phyloP scores from a whole-genome alignment of 1,284 basidiomycete species.

The Puccinia coronata region DNA sequence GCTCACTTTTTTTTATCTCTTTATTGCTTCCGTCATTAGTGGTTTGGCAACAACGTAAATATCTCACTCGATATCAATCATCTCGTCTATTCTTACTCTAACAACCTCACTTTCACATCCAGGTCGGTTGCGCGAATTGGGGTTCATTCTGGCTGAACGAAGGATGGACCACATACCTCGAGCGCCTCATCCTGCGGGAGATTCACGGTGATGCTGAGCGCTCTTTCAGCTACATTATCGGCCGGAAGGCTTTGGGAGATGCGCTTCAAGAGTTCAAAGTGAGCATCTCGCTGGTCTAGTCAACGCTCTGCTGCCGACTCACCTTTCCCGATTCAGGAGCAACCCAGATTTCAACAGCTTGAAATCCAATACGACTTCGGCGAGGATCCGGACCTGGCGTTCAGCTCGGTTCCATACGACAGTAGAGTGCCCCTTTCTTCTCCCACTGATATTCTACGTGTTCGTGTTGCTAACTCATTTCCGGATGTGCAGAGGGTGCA shows the following conservation, averaged over 20 bases:
- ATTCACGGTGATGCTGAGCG: constrained; percentile 77
- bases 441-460: constrained; percentile 56
- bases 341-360: constrained; percentile 77
- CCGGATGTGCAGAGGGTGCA: constrained; percentile 61
- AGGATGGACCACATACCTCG: constrained; percentile 90
- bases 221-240: constrained; percentile 77
- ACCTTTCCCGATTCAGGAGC: constrained; percentile 35
- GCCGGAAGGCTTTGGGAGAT: constrained; percentile 72
- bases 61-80: background rate
- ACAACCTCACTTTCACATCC: too few relatives aligned
- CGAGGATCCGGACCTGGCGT: constrained; percentile 65
- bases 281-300: background rate
- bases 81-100: too few relatives aligned
- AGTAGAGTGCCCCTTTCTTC: constrained; percentile 48
- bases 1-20: constrained; percentile 47
- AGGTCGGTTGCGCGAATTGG: constrained; percentile 51
- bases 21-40: constrained; percentile 64
- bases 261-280: constrained; percentile 66
- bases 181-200: constrained; percentile 75
- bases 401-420: constrained; percentile 51
- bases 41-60: constrained; percentile 79
- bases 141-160: constrained; percentile 58
- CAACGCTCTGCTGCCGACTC: background rate
- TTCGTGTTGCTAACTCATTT: background rate
- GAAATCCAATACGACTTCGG: constrained; percentile 80